Base-by-base conservation (phyloP, 2,329 filamentous ascomycete species). In the Claviceps humidiphila region DNA sequence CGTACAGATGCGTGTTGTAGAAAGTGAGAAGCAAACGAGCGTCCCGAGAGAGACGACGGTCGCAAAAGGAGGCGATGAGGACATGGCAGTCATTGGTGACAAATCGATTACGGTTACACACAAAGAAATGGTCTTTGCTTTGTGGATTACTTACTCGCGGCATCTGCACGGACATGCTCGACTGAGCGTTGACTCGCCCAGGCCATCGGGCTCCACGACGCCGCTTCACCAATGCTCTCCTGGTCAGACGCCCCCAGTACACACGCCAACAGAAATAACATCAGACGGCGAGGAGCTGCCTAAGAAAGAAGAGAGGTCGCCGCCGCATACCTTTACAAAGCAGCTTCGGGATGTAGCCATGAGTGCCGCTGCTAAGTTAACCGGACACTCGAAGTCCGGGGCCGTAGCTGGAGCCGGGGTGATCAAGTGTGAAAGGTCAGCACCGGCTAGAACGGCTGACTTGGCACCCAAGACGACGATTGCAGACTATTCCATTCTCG, bases 111-210 rank as follows among this genome's bases (percentile, higher is more conserved):
- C 76, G 11, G 67, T 73, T 37, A 63, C 71, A 3, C 73, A 77
- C 55, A 80, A 83, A 16, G 89, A 96, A 65, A 78, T 95, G 56
- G 89, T 97, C 0, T 97, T 90, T 70, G 93, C 93, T 11, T 71
- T 98, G 34, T 98, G 93, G 93, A 85, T 98, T 58, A 97, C 91
- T 1, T 98, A 97, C 65, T 97, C 91, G 17, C 80, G 90, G 56
- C 89, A 96, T 62, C 75, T 97, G 13, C 93, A 98, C 16, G 77
- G 82, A 40, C 81, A 81, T 55, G 73, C 75, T 50, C 69, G 68
- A 52, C 66, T 83, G 47, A 76, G 79, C n/a, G 73, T 77, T 20
- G 73, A 82, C 40, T 82, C 83, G 24, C 79, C 82, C 5, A 64
- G 81, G 20, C 67, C 81, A 16, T 82, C 85, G 42, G 81, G 82